phyloP scores from a whole-genome alignment of 441 rosid species.

The Euphorbia celastroides region DNA sequence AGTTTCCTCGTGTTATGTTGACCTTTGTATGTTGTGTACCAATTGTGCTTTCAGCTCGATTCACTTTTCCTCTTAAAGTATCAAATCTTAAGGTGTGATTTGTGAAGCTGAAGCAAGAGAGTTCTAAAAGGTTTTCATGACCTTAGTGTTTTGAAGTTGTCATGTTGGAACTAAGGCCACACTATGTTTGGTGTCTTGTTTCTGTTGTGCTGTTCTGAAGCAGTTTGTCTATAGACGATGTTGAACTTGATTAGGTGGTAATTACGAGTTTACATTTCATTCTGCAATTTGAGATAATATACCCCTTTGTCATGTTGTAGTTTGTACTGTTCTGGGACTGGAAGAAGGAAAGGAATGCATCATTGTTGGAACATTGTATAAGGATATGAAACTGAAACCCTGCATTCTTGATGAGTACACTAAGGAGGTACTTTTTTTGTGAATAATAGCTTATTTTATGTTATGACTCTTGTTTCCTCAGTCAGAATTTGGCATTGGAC shows the following conservation, averaged over 20 bases:
- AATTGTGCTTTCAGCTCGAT: not conserved
- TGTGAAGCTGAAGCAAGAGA: not conserved
- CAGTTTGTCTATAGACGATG: not conserved
- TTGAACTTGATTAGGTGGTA: conserved; percentile 11
- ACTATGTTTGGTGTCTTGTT: not conserved
- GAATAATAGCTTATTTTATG: conserved; percentile 3
- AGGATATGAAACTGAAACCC: conserved; percentile 97
- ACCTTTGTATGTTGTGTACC: not conserved
- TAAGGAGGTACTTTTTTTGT: conserved; percentile 55
- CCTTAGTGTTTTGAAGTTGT: not conserved
- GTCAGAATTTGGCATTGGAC: conserved; percentile 8
- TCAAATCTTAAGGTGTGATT: not conserved
- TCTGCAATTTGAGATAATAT: not conserved
- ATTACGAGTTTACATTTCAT: conserved; percentile 7
- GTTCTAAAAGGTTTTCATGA: not conserved
- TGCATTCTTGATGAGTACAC: conserved; percentile 94
- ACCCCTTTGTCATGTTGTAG: conserved; percentile 30
- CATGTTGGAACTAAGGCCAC: not conserved
- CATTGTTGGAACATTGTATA: conserved; percentile 82
- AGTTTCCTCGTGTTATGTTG: not conserved
- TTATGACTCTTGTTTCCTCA: conserved; percentile 5
- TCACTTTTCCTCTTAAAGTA: not conserved
- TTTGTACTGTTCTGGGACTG: conserved; percentile 74
- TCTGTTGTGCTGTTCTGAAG: not conserved
- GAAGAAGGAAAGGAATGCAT: conserved; percentile 87